Base-by-base conservation (phyloP, 208 protist species). In the Strigomonas galati region DNA sequence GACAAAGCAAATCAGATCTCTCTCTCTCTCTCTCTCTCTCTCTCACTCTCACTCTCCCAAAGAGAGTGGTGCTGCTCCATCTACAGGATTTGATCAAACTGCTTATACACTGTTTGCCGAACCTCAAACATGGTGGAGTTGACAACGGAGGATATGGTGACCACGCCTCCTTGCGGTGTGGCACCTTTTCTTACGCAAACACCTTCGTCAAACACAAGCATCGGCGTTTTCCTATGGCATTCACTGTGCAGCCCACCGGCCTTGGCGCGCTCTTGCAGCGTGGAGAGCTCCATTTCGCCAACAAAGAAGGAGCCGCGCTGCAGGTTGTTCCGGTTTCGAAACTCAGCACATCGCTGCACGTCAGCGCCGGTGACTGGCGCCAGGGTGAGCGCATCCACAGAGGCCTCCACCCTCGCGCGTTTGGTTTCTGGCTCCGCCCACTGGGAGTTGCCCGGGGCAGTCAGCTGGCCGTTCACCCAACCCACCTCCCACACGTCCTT, bases 281-380 rank as follows among this genome's bases (percentile, higher is more conserved):
- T 80, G 24, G 69, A 57, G 46, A 96, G 68, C 28, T 96, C 85
- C 9, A 83, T 66, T 28, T 88, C 78, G 27, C 90, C 90, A 17
- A 96, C 79, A 74, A 92, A 93, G 74, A 88, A 92, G 32, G 84
- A 84, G n/a, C 90, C 90, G 9, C 81, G 70, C 31, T 84, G 80
- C n/a, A 92, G 67, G 0, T 80, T 83, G 17, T 72, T 53, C 56
- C 37, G 10, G 64, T 84, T 82, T 14, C 82, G 82, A 43, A 86
- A 62, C 26, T 76, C 76, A 6, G 90, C 87, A 58, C 85, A 89
- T 32, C 65, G 55, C 62, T 92, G 77, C 24, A 78, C 58, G 59
- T 78, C 81, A 30, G 81, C 74, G n/a, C 60, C 65, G 12, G 65
- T 70, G 27, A 91, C 72, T 7, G 72, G 43, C 24, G 71, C 64